These are phyloP conservation scores for Durio zibethinus DNA, from an alignment of 345 rosid species.

Conservation along the genomic window DNA sequence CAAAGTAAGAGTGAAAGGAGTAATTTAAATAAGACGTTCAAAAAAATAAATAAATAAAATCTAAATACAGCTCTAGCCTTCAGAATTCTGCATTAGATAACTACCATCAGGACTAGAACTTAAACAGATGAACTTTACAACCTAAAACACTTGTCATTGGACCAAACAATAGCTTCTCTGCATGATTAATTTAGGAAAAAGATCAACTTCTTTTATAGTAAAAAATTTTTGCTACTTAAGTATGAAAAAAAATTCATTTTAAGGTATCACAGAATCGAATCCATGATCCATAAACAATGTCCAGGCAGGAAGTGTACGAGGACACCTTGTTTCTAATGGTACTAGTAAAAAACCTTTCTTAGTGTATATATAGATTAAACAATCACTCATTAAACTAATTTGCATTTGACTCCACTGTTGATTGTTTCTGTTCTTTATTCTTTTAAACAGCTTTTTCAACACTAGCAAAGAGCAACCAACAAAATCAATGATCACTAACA, in stretches of 20 bases:
- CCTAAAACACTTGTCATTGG: neutral
- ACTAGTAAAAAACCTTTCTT: too few relatives aligned
- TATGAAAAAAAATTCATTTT: neutral
- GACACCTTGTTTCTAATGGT: too few relatives aligned
- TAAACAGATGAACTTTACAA: neutral
- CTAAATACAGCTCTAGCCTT: neutral
- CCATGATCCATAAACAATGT: neutral
- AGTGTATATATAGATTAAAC: too few relatives aligned
- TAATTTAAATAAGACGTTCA: too few relatives aligned
- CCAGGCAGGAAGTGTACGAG: neutral
- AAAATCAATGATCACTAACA: neutral
- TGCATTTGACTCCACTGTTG: neutral
- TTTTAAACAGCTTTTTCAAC: neutral
- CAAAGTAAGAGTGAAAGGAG: neutral
- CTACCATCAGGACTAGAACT: neutral
- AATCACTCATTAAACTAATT: neutral
- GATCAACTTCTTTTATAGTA: neutral
- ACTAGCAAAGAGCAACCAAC: neutral
- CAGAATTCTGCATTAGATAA: neutral
- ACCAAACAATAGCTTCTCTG: neutral
- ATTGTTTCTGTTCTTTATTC: neutral
- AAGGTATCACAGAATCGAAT: too few relatives aligned
- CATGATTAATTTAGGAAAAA: neutral
- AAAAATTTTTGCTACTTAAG: neutral
- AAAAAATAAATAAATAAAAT: too few relatives aligned